phyloP scores from a whole-genome alignment of 2,329 filamentous ascomycete species.

The Furcasterigmium sp. region DNA sequence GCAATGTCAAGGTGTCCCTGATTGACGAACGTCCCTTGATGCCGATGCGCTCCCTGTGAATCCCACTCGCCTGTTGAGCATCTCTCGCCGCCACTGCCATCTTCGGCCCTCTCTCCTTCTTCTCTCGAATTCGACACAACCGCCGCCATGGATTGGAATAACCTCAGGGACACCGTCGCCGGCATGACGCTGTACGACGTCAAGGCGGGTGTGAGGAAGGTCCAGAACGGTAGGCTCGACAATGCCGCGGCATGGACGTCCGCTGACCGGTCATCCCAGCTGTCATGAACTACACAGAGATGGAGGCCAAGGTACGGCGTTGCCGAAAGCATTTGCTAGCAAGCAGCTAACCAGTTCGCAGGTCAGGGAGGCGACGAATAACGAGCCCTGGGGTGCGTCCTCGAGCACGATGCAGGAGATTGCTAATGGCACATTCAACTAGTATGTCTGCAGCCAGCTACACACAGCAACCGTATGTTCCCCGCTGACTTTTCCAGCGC shows the following conservation, averaged over 20 bases:
- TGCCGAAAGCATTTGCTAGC: conserved; percentile 3
- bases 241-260: neutral
- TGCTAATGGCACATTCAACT: conserved; percentile 95
- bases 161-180: conserved; percentile 78
- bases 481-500: conserved; percentile 51
- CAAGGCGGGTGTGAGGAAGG: conserved; percentile 91
- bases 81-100: too few relatives aligned
- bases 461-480: neutral
- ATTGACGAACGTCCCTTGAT: too few relatives aligned
- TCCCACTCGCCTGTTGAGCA: too few relatives aligned
- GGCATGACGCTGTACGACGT: conserved; percentile 92
- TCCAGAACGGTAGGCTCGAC: conserved; percentile 77
- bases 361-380: conserved; percentile 98
- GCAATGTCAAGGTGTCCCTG: too few relatives aligned
- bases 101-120: too few relatives aligned
- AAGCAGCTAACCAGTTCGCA: conserved; percentile 27
- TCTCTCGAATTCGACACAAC: too few relatives aligned
- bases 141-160: conserved; percentile 75
- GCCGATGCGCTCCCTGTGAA: too few relatives aligned
- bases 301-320: conserved; percentile 62
- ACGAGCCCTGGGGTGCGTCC: conserved; percentile 92
- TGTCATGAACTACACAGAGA: conserved; percentile 97
- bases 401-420: conserved; percentile 94
- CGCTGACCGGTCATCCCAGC: conserved; percentile 48
- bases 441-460: too few relatives aligned